Percentiles rank a stretch among this genome's conserved stretches.
These are phyloP conservation scores for Umbelopsis sp. DNA, from an alignment of 192 early-diverging fungal species.

Conservation along the genomic window DNA sequence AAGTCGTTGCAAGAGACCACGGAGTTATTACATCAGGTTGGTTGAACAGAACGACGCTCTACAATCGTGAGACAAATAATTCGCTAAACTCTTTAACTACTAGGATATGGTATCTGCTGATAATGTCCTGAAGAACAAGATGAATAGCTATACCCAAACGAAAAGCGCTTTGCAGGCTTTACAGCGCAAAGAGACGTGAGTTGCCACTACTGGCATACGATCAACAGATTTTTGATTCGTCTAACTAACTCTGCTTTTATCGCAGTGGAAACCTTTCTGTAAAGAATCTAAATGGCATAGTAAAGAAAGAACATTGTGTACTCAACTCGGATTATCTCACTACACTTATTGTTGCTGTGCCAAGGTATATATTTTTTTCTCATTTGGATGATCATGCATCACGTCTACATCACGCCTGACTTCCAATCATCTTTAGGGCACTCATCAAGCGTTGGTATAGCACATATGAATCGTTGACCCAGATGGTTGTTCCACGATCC, in stretches of 20 bases:
- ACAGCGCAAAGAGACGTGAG: constrained; percentile 81
- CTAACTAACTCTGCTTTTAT: constrained; percentile 2
- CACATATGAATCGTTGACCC: constrained; percentile 87
- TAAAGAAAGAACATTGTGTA: constrained; percentile 91
- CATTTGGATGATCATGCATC: neutral
- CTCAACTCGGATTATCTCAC: constrained; percentile 92
- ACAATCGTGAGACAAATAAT: neutral
- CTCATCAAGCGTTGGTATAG: constrained; percentile 83
- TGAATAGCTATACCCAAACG: constrained; percentile 82
- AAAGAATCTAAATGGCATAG: constrained; percentile 79
- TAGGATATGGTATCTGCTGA: constrained; percentile 91
- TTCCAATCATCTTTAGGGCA: neutral
- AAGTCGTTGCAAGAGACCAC: constrained; percentile 87
- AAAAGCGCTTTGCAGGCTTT: constrained; percentile 82
- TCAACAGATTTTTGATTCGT: neutral
- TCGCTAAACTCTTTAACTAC: neutral
- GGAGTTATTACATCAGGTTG: constrained; percentile 75
- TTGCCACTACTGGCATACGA: neutral
- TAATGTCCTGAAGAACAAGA: constrained; percentile 86
- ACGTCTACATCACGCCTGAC: neutral
- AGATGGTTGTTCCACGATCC: constrained; percentile 97
- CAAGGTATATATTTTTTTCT: constrained; percentile 59
- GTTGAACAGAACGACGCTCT: neutral
- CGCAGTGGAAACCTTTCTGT: constrained; percentile 88
- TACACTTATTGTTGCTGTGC: constrained; percentile 93